Evolutionary conservation across 2,329 filamentous ascomycete species (phyloP), one percentile per base, ranked within the genome.

Genomic region (Trichoderma breve): DNA sequence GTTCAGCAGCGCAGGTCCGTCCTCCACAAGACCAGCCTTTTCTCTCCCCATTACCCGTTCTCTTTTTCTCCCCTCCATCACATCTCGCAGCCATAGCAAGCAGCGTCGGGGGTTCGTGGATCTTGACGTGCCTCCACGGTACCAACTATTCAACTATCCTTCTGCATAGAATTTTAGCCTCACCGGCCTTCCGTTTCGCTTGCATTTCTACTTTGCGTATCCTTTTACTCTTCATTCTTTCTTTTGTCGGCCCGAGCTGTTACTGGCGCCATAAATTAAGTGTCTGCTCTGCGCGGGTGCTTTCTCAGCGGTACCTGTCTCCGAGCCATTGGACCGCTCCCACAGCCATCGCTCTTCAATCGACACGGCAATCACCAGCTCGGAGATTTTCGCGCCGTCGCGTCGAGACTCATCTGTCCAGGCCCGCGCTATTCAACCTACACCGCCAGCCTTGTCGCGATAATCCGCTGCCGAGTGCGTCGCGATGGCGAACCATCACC

Each of bases 401-500:
- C 63, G 66, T 74, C 73, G 58, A 69, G 62, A 58, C 47, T 51
- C 24, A 34, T 39, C 21, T 28, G 53, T n/a, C 51, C 28, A 12
- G 60, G 39, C 53, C 57, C n/a, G 43, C 57, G 53, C 55, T 71
- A 66, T 68, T 62, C 73, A 66, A 71, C 71, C 53, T 71, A 70
- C 66, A 70, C 67, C 65, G 61, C 72, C 61, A 71, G 57, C 72
- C 73, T 73, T 74, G 71, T 73, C 72, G 66, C 72, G 69, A 61
- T 73, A 72, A 71, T 71, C 72, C 70, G 72, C 73, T 70, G 53
- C 47, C 72, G 58, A 67, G 67, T 65, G 60, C 63, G 69, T 76
- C 78, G 82, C 74, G 75, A 93, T 93, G 91, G 90, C 91, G 77
- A 92, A 93, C 81, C 92, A 93, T 77, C 93, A 95, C 79, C 91